A percentile compares a stretch with the other conserved stretches of the same genome.
Conservation (phyloP, 495 filamentous ascomycete genomes). For the Neurospora discreta region DNA sequence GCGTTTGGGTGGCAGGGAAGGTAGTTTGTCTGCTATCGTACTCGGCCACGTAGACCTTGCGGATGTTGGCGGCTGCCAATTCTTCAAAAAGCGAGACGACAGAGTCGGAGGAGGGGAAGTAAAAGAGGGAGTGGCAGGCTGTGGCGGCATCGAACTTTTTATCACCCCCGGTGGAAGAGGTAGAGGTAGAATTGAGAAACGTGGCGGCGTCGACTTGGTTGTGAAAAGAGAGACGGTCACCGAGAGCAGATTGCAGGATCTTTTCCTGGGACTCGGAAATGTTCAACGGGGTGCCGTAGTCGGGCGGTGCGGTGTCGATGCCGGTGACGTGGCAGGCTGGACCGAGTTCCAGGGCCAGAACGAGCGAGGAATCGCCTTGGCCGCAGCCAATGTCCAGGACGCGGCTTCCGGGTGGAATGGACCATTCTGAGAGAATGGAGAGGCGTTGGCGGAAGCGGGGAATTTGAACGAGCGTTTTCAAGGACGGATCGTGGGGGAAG, state of each 20-base stretch:
- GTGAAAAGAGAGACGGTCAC: slow-evolving; percentile 28
- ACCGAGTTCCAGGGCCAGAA: slow-evolving; percentile 35
- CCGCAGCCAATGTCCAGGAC: slow-evolving; percentile 46
- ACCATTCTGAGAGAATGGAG: not conserved
- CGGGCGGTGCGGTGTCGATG: slow-evolving; percentile 37
- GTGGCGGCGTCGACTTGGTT: slow-evolving; percentile 19
- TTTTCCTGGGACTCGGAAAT: slow-evolving; percentile 18
- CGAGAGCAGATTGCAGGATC: slow-evolving; percentile 22
- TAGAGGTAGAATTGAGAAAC: slow-evolving; percentile 6
- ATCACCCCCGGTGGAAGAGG: too few species aligned
- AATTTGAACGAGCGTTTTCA: not conserved
- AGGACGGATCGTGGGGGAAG: not conserved
- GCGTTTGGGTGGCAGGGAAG: slow-evolving; percentile 5
- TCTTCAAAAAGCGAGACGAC: slow-evolving; percentile 23
- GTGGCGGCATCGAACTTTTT: not conserved
- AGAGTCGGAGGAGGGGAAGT: slow-evolving; percentile 26
- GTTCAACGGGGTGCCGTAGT: slow-evolving; percentile 34
- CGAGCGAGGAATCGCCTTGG: slow-evolving; percentile 39
- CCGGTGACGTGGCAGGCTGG: slow-evolving; percentile 31
- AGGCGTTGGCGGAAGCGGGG: not conserved
- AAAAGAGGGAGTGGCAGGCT: slow-evolving; percentile 35
- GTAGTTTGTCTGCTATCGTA: slow-evolving; percentile 14
- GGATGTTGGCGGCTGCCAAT: slow-evolving; percentile 17
- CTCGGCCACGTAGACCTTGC: slow-evolving; percentile 29
- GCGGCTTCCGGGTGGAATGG: slow-evolving; percentile 25